Conservation (phyloP, 1,139 yeast species). For the Saccharomyces hybrid region DNA sequence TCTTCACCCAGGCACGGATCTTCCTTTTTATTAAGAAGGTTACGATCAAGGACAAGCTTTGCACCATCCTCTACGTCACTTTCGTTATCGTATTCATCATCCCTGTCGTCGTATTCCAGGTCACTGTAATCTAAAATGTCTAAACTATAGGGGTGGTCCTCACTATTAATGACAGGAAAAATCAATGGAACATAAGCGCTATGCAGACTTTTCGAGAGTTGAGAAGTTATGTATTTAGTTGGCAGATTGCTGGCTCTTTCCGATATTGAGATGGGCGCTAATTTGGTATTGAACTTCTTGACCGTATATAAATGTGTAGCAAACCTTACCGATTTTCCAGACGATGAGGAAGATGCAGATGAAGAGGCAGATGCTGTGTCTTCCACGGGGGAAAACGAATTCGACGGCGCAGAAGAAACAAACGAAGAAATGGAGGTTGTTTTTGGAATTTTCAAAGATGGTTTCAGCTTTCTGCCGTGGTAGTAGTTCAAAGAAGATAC, state of each 20-base stretch:
- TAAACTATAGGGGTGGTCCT: background rate
- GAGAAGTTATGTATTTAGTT: background rate
- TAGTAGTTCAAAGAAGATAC: too few species aligned
- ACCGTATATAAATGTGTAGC: constrained; percentile 30
- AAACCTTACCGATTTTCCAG: constrained; percentile 25
- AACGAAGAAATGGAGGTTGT: constrained; percentile 12
- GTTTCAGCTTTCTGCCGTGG: constrained; percentile 14
- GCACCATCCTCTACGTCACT: constrained; percentile 3
- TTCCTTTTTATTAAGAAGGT: background rate
- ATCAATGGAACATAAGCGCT: background rate
- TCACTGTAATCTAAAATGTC: background rate
- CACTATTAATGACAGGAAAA: background rate
- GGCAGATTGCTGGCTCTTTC: constrained; percentile 15
- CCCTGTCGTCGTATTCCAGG: constrained; percentile 3
- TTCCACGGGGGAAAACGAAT: background rate
- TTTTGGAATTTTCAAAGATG: constrained; percentile 22
- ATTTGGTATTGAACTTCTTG: constrained; percentile 24
- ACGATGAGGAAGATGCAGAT: constrained; percentile 15
- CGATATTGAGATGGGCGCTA: constrained; percentile 28
- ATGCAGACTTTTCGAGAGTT: background rate
- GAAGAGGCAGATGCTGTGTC: constrained; percentile 10
- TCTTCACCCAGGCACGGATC: constrained; percentile 1
- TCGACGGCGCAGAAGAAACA: background rate
- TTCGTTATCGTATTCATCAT: constrained; percentile 7
- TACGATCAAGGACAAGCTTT: background rate